phyloP scores from a whole-genome alignment of 2,329 filamentous ascomycete species.

The Plectosphaerella cucumerina region DNA sequence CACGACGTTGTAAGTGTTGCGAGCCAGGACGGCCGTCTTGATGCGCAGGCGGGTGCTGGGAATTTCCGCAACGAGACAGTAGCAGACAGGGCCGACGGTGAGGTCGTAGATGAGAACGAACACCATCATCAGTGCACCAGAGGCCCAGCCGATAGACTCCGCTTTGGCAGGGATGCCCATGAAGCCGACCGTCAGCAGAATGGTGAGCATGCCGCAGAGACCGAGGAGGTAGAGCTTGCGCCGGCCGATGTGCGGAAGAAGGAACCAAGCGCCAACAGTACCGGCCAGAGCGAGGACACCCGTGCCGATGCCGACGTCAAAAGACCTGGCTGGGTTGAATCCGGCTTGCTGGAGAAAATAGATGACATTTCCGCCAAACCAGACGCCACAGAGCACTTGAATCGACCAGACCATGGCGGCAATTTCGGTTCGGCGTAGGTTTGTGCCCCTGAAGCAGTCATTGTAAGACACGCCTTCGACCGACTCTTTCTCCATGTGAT shows the following conservation, averaged over 20 bases:
- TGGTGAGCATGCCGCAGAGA: conserved; percentile 25
- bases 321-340: conserved; percentile 28
- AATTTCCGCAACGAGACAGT: conserved; percentile 18
- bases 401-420: conserved; percentile 33
- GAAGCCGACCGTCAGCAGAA: conserved; percentile 36
- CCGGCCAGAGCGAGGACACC: conserved; percentile 38
- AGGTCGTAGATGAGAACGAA: conserved; percentile 27
- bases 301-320: conserved; percentile 35
- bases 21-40: conserved; percentile 5
- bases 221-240: conserved; percentile 36
- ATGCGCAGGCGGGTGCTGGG: conserved; percentile 4
- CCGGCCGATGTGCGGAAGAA: conserved; percentile 23
- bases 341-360: conserved; percentile 45
- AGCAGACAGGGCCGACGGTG: conserved; percentile 37
- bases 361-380: conserved; percentile 34
- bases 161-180: conserved; percentile 19
- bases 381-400: conserved; percentile 35
- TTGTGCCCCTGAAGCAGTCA: too few species aligned
- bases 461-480: too few species aligned
- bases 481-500: too few species aligned
- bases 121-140: background rate
- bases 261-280: conserved; percentile 11
- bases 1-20: conserved; percentile 2
- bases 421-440: too few species aligned
- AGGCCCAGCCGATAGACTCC: background rate